These are phyloP conservation scores for Letharia columbiana DNA, from an alignment of 495 filamentous ascomycete genomes.

Conservation along the genomic window DNA sequence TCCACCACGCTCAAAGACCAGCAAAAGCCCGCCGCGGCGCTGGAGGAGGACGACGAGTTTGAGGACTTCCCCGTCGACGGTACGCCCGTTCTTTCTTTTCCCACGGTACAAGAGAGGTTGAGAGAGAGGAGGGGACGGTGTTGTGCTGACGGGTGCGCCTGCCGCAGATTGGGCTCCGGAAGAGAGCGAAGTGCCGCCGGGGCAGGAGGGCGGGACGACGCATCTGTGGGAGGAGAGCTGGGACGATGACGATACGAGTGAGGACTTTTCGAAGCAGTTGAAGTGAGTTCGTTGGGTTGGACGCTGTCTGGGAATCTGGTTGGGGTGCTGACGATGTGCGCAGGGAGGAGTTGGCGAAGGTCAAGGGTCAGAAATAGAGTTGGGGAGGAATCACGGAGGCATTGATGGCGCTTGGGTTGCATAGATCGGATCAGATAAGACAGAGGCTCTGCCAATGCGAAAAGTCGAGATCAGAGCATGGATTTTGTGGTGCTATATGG, in stretches of 20 bases:
- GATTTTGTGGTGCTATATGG: background rate
- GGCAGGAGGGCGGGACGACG: conserved; percentile 47
- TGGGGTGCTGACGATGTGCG: conserved; percentile 4
- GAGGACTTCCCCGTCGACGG: conserved; percentile 98
- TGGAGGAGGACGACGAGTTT: conserved; percentile 98
- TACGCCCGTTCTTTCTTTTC: conserved; percentile 31
- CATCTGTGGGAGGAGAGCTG: conserved; percentile 99
- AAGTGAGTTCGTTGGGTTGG: conserved; percentile 49
- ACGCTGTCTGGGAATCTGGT: background rate
- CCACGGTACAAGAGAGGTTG: conserved; percentile 2
- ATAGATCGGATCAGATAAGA: background rate
- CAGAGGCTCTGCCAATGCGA: background rate
- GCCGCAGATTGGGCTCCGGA: conserved; percentile 75
- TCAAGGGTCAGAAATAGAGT: conserved; percentile 56
- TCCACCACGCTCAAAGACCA: conserved; percentile 33
- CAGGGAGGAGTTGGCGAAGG: conserved; percentile 95
- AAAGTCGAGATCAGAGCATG: background rate
- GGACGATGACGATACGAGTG: conserved; percentile 96
- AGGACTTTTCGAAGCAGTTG: conserved; percentile 92
- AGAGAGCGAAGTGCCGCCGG: conserved; percentile 67
- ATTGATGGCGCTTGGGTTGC: conserved; percentile 12
- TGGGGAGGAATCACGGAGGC: background rate
- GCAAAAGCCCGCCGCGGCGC: conserved; percentile 53
- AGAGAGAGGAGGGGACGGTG: background rate
- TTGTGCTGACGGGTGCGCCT: background rate